These are phyloP conservation scores for Gomphus bonarii DNA, from an alignment of 1,284 basidiomycete species.

Conservation along the genomic window DNA sequence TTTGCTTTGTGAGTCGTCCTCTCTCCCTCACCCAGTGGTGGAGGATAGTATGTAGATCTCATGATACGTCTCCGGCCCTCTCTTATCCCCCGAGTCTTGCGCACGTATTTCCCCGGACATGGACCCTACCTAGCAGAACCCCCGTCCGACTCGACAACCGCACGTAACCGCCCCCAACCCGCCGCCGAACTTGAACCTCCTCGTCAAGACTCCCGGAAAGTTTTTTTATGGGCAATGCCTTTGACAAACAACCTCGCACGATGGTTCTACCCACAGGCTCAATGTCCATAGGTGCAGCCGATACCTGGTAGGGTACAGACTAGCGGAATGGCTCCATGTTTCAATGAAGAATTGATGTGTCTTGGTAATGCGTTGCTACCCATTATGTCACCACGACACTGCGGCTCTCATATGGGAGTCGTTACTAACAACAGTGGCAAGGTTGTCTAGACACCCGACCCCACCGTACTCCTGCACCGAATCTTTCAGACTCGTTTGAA, in stretches of 20 bases:
- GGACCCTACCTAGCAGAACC: not conserved
- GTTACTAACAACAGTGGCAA: not conserved
- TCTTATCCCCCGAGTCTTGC: not conserved
- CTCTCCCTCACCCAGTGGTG: not conserved
- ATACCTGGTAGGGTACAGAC: not conserved
- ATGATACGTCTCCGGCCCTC: not conserved
- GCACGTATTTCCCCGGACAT: not conserved
- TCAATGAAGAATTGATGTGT: not conserved
- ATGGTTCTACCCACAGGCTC: not conserved
- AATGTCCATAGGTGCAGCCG: not conserved
- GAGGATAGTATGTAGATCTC: not conserved
- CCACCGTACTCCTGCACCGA: not conserved
- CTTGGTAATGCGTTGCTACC: not conserved
- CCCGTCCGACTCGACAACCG: not conserved
- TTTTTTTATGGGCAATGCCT: not conserved
- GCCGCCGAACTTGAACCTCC: not conserved
- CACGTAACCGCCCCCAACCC: not conserved
- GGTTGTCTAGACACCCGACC: too few species aligned
- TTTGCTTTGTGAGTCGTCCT: not conserved
- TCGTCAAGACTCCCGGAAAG: not conserved
- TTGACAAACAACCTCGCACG: not conserved
- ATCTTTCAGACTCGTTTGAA: not conserved
- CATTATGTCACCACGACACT: not conserved
- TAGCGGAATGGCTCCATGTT: not conserved
- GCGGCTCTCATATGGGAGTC: not conserved